Evolutionary conservation across 768 basidiomycete genomes (phyloP).

Genomic region (Clitopilus passeckerianus): DNA sequence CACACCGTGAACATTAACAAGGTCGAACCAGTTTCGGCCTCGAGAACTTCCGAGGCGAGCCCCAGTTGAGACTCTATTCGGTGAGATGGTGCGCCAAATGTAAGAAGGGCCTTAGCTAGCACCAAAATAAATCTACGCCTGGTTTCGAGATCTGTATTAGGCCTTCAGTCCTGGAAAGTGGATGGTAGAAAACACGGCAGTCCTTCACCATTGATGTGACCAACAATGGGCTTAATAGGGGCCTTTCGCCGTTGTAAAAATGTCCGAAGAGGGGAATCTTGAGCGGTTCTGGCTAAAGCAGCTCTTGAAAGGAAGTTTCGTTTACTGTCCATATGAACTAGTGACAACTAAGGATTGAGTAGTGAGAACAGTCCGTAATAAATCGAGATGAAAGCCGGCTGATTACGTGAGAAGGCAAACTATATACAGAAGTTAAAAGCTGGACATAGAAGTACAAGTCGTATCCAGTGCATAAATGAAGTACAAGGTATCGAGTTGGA

Average conservation of each 20-base stretch:
- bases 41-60: slow-evolving; percentile 73
- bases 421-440: slow-evolving; percentile 1
- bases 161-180: neutral
- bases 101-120: slow-evolving; percentile 81
- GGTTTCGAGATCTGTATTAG: slow-evolving; percentile 33
- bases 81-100: slow-evolving; percentile 94
- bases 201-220: slow-evolving; percentile 17
- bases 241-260: slow-evolving; percentile 18
- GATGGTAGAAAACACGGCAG: neutral
- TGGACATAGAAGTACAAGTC: slow-evolving; percentile 4
- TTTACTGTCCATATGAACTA: neutral
- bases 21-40: slow-evolving; percentile 56
- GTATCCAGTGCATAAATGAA: neutral
- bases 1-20: neutral
- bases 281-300: neutral
- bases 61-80: slow-evolving; percentile 85
- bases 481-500: slow-evolving; percentile 2
- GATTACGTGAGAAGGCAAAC: neutral
- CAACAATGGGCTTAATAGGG: slow-evolving; percentile 25
- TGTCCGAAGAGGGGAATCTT: slow-evolving; percentile 9
- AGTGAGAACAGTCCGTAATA: neutral
- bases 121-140: slow-evolving; percentile 76
- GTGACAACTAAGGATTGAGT: neutral
- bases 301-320: neutral
- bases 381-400: neutral